Base-by-base conservation (phyloP, 495 filamentous ascomycete genomes). In the Xylaria castorea region DNA sequence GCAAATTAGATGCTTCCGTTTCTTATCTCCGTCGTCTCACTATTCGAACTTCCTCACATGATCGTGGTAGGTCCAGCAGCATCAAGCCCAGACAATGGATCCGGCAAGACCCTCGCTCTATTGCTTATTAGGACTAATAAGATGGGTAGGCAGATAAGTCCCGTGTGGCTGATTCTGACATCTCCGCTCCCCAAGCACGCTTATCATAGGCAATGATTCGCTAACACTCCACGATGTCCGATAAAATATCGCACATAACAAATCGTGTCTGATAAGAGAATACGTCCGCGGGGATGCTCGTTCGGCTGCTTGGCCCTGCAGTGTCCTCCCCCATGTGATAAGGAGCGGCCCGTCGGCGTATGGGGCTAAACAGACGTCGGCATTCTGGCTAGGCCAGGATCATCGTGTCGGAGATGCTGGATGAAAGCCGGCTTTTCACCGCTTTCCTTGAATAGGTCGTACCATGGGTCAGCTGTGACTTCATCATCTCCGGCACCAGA, bases 151-250 rank as follows among this genome's bases (percentile, higher is more conserved):
- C 30, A 51, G 22, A 32, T 48, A 51, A 40, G 65, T 38, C 20
- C n/a, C 18, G 18, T 36, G 68, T 77, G 71, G 77, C 74, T 71
- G 75, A 58, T 75, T 76, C 77, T 73, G 65, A 75, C 72, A 80
- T 80, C 77, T 80, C 78, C 78, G 78, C 74, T 74, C 64, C 67
- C 58, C 66, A 16, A n/a, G 61, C 46, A 8, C 27, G 58, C 76
- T 77, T 80, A 80, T 79, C 77, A 72, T 57, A 46, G 51, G 71
- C 68, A 68, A 68, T 80, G 75, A 78, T 80, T 80, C 78, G 78
- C 73, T 68, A 60, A 27, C 51, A 55, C 77, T 40, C 42, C 42
- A 62, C 55, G 68, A 61, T 40, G 55, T 40, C 40, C 40, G 46
- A 27, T 70, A 62, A 61, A 70, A 68, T 70, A 62, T 70, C 40